Percentiles rank a stretch among this genome's conserved stretches.
Conservation (phyloP, 495 filamentous ascomycete species). For the Mytilinidion resinicola region DNA sequence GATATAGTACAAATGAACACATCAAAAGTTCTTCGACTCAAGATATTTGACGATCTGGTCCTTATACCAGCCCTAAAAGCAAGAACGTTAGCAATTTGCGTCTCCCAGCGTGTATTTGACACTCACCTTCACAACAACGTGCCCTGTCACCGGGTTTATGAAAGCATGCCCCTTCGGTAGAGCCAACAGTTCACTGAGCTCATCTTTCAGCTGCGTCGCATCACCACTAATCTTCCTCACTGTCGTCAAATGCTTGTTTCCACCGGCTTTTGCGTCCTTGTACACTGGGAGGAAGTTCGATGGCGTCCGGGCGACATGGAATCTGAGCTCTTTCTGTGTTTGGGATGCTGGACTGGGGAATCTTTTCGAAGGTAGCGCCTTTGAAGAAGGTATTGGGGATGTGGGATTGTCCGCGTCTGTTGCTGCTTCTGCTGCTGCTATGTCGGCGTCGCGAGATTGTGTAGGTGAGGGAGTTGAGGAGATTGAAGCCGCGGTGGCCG, state of each 20-base stretch:
- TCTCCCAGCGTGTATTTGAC: neutral
- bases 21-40: slow-evolving; percentile 3
- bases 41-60: neutral
- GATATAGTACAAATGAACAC: too few relatives aligned
- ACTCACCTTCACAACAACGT: slow-evolving; percentile 31
- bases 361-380: slow-evolving; percentile 27
- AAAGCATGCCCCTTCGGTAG: slow-evolving; percentile 29
- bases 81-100: neutral
- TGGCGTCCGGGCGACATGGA: slow-evolving; percentile 65
- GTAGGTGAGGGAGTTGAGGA: slow-evolving; percentile 24
- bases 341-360: slow-evolving; percentile 32
- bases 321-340: slow-evolving; percentile 41
- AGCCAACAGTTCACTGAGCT: slow-evolving; percentile 32
- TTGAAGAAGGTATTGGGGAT: slow-evolving; percentile 5
- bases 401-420: slow-evolving; percentile 20
- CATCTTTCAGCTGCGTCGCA: slow-evolving; percentile 31
- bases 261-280: slow-evolving; percentile 62
- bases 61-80: slow-evolving; percentile 4
- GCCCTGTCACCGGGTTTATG: slow-evolving; percentile 36
- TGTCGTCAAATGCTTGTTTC: slow-evolving; percentile 66
- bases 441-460: slow-evolving; percentile 16
- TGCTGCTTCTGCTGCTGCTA: slow-evolving; percentile 21
- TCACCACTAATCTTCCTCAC: slow-evolving; percentile 74
- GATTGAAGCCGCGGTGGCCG: slow-evolving; percentile 1
- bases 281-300: slow-evolving; percentile 78